Conservation (phyloP, 352 stramenopile species). For the Pythium insidiosum region DNA sequence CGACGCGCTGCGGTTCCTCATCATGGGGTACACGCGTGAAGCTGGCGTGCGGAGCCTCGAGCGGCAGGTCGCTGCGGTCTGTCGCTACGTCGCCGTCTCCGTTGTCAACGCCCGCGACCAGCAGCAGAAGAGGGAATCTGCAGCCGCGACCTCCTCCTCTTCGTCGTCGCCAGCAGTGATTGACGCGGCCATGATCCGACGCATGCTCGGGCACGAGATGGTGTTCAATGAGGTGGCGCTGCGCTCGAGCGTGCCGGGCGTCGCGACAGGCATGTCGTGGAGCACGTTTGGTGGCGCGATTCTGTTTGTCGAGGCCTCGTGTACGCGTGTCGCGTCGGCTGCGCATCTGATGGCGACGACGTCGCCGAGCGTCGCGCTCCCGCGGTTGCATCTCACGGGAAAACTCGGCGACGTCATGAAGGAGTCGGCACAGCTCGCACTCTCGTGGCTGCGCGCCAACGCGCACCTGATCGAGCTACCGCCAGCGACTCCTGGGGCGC, state of each 20-base stretch:
- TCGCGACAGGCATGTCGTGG: constrained; percentile 83
- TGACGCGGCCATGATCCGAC: constrained; percentile 40
- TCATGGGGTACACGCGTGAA: constrained; percentile 82
- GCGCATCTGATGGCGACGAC: constrained; percentile 15
- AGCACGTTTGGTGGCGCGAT: constrained; percentile 72
- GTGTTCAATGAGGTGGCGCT: constrained; percentile 73
- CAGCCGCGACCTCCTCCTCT: constrained; percentile 12
- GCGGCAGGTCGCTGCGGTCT: constrained; percentile 67
- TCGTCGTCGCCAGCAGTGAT: constrained; percentile 24
- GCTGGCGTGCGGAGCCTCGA: constrained; percentile 82
- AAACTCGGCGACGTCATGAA: constrained; percentile 87
- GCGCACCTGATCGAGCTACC: constrained; percentile 45
- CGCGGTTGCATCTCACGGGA: constrained; percentile 54
- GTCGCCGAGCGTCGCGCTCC: constrained; percentile 15
- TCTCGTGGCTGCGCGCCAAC: constrained; percentile 76
- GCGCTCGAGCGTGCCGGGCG: constrained; percentile 48
- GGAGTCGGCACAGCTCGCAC: constrained; percentile 76
- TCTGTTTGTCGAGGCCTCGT: constrained; percentile 83
- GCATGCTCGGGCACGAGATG: constrained; percentile 57
- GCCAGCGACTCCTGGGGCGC: not conserved
- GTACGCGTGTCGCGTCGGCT: constrained; percentile 26
- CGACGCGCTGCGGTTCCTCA: constrained; percentile 55
- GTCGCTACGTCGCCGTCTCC: constrained; percentile 60
- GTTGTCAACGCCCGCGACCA: constrained; percentile 48
- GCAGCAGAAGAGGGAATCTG: constrained; percentile 4